Conservation (phyloP, 495 filamentous ascomycete genomes). For the Penicillium paxilli region DNA sequence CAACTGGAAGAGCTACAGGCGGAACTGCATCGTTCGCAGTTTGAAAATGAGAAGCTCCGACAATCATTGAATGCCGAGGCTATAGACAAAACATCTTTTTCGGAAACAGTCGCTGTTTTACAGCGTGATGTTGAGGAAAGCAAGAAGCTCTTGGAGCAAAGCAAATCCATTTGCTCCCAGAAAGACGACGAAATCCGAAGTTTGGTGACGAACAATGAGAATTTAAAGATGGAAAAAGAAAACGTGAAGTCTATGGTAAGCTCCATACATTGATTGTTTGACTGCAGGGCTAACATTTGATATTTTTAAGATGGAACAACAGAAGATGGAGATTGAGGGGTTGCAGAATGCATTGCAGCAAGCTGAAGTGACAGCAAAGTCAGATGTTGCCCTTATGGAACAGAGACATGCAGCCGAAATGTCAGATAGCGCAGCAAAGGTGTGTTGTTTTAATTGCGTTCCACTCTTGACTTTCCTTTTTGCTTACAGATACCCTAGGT, state of each 20-base stretch:
- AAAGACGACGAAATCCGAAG: conserved; percentile 31
- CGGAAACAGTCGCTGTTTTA: conserved; percentile 15
- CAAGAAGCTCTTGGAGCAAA: conserved; percentile 17
- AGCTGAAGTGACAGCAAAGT: conserved; percentile 19
- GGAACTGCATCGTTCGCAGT: conserved; percentile 17
- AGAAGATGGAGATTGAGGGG: conserved; percentile 20
- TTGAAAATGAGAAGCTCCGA: conserved; percentile 19
- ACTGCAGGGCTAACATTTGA: conserved; percentile 6
- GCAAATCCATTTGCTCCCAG: conserved; percentile 9
- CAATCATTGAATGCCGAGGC: conserved; percentile 16
- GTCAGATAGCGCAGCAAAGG: conserved; percentile 22
- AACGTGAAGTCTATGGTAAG: conserved; percentile 32
- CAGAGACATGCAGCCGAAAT: conserved; percentile 17
- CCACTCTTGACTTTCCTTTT: neutral
- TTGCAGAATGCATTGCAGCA: conserved; percentile 21
- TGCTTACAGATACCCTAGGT: conserved; percentile 16
- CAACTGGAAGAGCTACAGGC: conserved; percentile 38
- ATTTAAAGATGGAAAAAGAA: conserved; percentile 18
- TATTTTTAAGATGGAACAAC: conserved; percentile 19
- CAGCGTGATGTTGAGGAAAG: conserved; percentile 18
- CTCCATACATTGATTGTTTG: neutral
- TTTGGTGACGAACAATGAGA: conserved; percentile 18
- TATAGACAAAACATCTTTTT: conserved; percentile 16
- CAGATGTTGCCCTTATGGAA: conserved; percentile 18
- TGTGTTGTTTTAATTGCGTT: conserved; percentile 4